phyloP scores from a whole-genome alignment of 202 grass and related monocot species.

The Zoysia matrella region DNA sequence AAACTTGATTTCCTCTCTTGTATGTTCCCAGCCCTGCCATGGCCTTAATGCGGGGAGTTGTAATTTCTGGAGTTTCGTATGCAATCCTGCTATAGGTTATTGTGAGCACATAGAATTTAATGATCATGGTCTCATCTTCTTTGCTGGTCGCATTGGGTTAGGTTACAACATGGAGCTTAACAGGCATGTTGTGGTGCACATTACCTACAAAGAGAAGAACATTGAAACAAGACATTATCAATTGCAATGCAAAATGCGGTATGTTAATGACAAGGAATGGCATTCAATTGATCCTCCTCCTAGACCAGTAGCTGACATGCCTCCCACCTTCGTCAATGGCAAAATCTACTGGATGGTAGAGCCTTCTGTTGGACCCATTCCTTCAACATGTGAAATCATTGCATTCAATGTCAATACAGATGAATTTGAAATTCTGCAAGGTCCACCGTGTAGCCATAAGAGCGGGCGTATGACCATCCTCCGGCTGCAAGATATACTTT shows the following conservation, averaged over 20 bases:
- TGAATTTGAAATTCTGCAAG: constrained; percentile 35
- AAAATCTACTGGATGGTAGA: constrained; percentile 46
- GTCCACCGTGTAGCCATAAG: constrained; percentile 35
- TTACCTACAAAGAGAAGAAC: constrained; percentile 35
- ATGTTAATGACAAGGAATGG: constrained; percentile 16
- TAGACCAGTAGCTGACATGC: constrained; percentile 5
- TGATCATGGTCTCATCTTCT: constrained; percentile 18
- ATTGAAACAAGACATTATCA: constrained; percentile 28
- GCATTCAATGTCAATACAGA: constrained; percentile 1
- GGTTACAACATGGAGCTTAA: constrained; percentile 30
- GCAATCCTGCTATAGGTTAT: constrained; percentile 36
- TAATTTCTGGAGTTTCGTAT: constrained; percentile 8
- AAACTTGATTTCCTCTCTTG: not conserved
- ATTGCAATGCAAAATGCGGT: constrained; percentile 13
- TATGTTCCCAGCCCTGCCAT: constrained; percentile 28
- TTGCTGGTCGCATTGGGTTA: constrained; percentile 26
- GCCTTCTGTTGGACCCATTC: constrained; percentile 12
- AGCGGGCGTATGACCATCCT: constrained; percentile 25
- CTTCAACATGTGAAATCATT: constrained; percentile 30
- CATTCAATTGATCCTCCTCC: constrained; percentile 20
- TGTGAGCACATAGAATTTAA: not conserved
- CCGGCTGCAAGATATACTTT: constrained; percentile 29
- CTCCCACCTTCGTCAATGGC: not conserved
- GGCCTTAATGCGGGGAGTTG: constrained; percentile 38
- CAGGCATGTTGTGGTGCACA: constrained; percentile 18